A percentile compares a stretch with the other conserved stretches of the same genome.
Conservation (phyloP, 2,329 filamentous ascomycete species). For the Aulographum hederae region DNA sequence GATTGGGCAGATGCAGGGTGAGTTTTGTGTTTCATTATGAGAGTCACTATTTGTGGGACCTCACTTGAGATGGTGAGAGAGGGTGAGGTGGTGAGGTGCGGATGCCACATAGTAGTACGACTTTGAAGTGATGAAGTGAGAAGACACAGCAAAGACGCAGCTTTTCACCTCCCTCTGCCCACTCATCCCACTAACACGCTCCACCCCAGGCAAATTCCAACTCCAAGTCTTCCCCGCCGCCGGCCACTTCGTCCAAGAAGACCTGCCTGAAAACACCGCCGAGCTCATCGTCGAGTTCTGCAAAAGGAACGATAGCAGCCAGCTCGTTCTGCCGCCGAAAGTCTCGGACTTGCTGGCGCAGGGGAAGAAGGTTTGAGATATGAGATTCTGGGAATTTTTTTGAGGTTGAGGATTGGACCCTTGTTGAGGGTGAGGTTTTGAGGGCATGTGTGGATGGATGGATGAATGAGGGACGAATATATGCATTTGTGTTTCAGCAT, state of each 20-base stretch:
- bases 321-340: conserved; percentile 78
- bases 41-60: background rate
- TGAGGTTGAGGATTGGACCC: too few relatives aligned
- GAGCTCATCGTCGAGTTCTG: conserved; percentile 78
- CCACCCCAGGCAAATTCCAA: conserved; percentile 89
- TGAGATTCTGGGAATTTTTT: too few relatives aligned
- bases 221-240: conserved; percentile 87
- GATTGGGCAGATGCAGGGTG: conserved; percentile 94
- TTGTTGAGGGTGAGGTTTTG: too few relatives aligned
- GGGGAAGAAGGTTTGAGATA: conserved; percentile 32
- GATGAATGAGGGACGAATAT: too few relatives aligned
- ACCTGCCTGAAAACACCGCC: conserved; percentile 79
- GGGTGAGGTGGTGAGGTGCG: too few relatives aligned
- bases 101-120: too few relatives aligned
- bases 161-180: background rate
- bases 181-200: background rate
- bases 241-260: conserved; percentile 93
- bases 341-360: conserved; percentile 37
- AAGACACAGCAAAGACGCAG: too few relatives aligned
- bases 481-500: too few relatives aligned
- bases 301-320: conserved; percentile 70
- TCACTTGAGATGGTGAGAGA: too few relatives aligned
- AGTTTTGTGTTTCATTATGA: conserved; percentile 7
- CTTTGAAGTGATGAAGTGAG: too few relatives aligned
- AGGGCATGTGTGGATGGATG: too few relatives aligned